Evolutionary conservation across 202 grass and related monocot species (phyloP), one percentile per base, ranked within the genome.

Genomic region (Brachypodium distachyon): DNA sequence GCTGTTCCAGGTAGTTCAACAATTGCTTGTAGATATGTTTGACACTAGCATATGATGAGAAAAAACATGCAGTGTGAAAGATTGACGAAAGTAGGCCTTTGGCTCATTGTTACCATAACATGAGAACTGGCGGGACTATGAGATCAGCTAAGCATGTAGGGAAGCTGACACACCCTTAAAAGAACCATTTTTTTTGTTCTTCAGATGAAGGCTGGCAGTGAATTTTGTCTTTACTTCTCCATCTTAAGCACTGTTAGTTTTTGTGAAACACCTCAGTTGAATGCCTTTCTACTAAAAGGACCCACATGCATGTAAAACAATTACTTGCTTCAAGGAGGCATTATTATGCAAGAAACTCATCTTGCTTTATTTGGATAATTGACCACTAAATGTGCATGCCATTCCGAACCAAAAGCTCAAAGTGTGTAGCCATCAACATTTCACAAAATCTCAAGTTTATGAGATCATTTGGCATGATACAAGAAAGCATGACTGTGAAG

Each of bases 1-100:
- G 92, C 47, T 86, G 89, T 85, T 89, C 78, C 79, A 99, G 96
- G 96, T 99, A 87, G 21, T 42, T 82, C 18, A 21, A 6, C 18
- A 67, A 48, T 28, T 86, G n/a, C 61, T 60, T 74, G 27, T 64
- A 23, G 39, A 55, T 70, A 76, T 58, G 8, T 81, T 70, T 80
- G 19, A 64, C 22, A 61, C 8, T 39, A 77, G 57, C 75, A 50
- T 65, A 77, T 34, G 44, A 39, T 60, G 11, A n/a, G n/a, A n/a
- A n/a, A n/a, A n/a, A n/a, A n/a, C 73, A 85, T 67, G 34, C 25
- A 54, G 43, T 61, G 47, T 0, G 16, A 31, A 43, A 32, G 64
- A 64, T 83, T 64, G 52, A 62, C 9, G 39, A 48, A 9, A 17
- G 26, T 19, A 12, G 21, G 65, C 47, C 18, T 63, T 56, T 56